Base-by-base conservation (phyloP, 1,284 basidiomycete genomes). In the Ustilago hordei region DNA sequence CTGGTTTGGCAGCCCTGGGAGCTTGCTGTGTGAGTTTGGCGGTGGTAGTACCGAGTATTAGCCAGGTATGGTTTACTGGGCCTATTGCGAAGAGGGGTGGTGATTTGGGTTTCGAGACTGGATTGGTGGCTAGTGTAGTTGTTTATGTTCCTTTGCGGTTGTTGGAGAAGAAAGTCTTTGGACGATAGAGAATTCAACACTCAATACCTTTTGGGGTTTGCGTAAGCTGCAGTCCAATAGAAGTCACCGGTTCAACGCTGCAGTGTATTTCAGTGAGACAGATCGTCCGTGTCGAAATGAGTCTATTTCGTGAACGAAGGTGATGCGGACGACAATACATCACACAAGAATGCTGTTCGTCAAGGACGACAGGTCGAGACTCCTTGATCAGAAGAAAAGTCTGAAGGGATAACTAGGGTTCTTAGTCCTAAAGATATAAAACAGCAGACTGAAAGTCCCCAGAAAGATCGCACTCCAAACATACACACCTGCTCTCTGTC, bases 381-480 rank as follows among this genome's bases (percentile, higher is more conserved):
- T 19, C 17, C 36, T 8, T 13, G 28, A 2, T 57, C 50, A 80
- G 48, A 80, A 78, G 67, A 80, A 78, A 4, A 80, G 59, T 13
- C 79, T 60, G 76, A 80, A 80, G 3, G 79, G 79, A 59, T 80
- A 80, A 60, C 79, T 75, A 15, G 79, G 79, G 63, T 98, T 97
- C 89, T 99, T 99, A 76, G 95, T 89, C 83, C 91, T 91, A 90
- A 99, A 99, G 50, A 99, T 85, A 55, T 93, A 93, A 64, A 98
- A 88, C 53, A 99, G 88, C 74, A 96, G 89, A 55, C 94, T 95
- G 87, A 95, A 95, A 67, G 97, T 89, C 80, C 95, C 89, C 85
- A 97, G 88, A 68, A 93, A 89, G 65, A 98, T 91, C 1, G 89
- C 90, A 2, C 91, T 91, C 94, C 95, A 98, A 41, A 98, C 89